Conservation (phyloP, 768 basidiomycete genomes). For the Wakefieldia striispora region DNA sequence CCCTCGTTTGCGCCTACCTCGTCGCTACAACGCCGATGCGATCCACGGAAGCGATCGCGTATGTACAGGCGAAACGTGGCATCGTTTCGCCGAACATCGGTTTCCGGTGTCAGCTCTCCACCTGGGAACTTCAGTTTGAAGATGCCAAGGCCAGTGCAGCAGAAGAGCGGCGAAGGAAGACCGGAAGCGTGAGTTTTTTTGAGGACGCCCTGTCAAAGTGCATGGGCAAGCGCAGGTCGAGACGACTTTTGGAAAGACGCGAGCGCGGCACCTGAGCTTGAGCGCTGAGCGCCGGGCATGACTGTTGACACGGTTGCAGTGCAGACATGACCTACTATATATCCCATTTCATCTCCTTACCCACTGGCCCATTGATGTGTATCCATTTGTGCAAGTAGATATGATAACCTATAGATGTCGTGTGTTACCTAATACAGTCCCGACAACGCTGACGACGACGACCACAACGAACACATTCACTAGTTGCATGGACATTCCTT, state of each 20-base stretch:
- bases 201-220: conserved; percentile 16
- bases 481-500: conserved; percentile 29
- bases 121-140: conserved; percentile 33
- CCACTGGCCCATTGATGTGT: too few relatives aligned
- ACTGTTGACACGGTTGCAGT: not conserved
- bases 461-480: conserved; percentile 8
- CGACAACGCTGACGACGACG: not conserved
- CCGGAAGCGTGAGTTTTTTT: conserved; percentile 3
- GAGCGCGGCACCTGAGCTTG: conserved; percentile 1
- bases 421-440: conserved; percentile 18
- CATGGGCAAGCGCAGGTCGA: conserved; percentile 8
- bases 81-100: conserved; percentile 68
- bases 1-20: conserved; percentile 73
- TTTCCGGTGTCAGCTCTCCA: conserved; percentile 57
- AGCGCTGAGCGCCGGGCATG: not conserved
- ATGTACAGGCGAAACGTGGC: conserved; percentile 53
- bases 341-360: too few relatives aligned
- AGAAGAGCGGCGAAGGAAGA: conserved; percentile 13
- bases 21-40: conserved; percentile 51
- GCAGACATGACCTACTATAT: not conserved
- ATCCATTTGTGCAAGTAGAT: too few relatives aligned
- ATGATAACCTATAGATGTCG: not conserved
- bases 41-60: conserved; percentile 51
- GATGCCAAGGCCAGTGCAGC: conserved; percentile 20
- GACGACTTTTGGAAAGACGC: not conserved